phyloP scores from a whole-genome alignment of 2,329 filamentous ascomycete species.

The Cladosporium oxysporum region DNA sequence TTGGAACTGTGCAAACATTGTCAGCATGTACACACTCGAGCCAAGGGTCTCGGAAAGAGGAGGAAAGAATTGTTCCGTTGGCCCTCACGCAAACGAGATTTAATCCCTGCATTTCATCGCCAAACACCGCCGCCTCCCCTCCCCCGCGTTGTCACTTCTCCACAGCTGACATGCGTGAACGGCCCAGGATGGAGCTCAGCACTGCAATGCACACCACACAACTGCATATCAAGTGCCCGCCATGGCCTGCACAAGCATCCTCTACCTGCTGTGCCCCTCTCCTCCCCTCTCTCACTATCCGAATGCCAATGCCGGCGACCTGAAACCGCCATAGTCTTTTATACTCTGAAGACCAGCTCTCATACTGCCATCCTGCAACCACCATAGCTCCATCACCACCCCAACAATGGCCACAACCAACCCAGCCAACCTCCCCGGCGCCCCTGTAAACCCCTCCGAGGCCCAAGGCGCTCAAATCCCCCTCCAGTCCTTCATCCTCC shows the following conservation, averaged over 20 bases:
- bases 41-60: not conserved
- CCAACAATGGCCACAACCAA: conserved; percentile 28
- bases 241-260: conserved; percentile 11
- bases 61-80: not conserved
- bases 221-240: conserved; percentile 8
- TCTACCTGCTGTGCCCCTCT: conserved; percentile 3
- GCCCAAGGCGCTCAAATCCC: conserved; percentile 51
- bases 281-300: not conserved
- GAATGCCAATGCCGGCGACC: not conserved
- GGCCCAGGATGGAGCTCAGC: not conserved
- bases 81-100: not conserved
- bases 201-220: not conserved
- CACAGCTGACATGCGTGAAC: conserved; percentile 8
- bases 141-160: not conserved
- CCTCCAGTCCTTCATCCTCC: conserved; percentile 48
- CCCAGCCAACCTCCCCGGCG: conserved; percentile 40
- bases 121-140: not conserved
- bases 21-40: not conserved
- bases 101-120: not conserved
- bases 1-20: not conserved
- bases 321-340: not conserved
- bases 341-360: not conserved
- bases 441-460: conserved; percentile 37
- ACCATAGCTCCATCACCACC: not conserved
- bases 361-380: not conserved